Conservation (phyloP, 805 yeast genomes). For the Torulaspora delbrueckii region DNA sequence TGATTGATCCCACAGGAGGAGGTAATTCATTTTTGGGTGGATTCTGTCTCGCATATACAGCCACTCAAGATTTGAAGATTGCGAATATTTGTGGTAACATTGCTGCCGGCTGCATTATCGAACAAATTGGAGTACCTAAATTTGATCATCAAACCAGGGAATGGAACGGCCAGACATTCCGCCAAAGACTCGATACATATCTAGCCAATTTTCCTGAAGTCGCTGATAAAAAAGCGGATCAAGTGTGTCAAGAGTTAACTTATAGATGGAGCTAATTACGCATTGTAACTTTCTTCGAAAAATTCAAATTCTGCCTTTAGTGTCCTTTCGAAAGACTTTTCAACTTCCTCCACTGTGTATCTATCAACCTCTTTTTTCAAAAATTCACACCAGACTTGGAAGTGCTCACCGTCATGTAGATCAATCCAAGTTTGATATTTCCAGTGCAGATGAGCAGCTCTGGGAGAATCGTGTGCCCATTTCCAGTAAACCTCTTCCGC, state of each 20-base stretch:
- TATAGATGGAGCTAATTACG: slow-evolving; percentile 6
- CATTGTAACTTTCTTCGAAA: slow-evolving; percentile 44
- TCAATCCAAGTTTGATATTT: slow-evolving; percentile 49
- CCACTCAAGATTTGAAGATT: slow-evolving; percentile 45
- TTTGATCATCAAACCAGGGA: slow-evolving; percentile 31
- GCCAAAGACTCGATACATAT: slow-evolving; percentile 44
- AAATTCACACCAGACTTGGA: slow-evolving; percentile 46
- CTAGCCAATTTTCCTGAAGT: slow-evolving; percentile 3
- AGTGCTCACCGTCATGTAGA: slow-evolving; percentile 47
- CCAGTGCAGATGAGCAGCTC: slow-evolving; percentile 37
- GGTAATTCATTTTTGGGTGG: slow-evolving; percentile 91
- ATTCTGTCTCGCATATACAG: slow-evolving; percentile 54
- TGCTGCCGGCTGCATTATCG: slow-evolving; percentile 78
- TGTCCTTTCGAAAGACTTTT: slow-evolving; percentile 34
- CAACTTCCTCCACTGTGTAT: slow-evolving; percentile 30
- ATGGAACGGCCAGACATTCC: slow-evolving; percentile 59
- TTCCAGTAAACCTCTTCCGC: slow-evolving; percentile 49
- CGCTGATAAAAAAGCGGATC: neutral
- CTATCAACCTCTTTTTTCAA: slow-evolving; percentile 41
- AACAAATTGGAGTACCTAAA: slow-evolving; percentile 69
- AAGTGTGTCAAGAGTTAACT: slow-evolving; percentile 7
- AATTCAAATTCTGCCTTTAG: slow-evolving; percentile 42
- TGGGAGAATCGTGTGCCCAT: slow-evolving; percentile 45
- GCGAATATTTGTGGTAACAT: slow-evolving; percentile 67
- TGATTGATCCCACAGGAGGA: slow-evolving; percentile 91